Evolutionary conservation across 306 rosid species (phyloP), one percentile per base, ranked within the genome.

Genomic region (Carpinus fangiana): DNA sequence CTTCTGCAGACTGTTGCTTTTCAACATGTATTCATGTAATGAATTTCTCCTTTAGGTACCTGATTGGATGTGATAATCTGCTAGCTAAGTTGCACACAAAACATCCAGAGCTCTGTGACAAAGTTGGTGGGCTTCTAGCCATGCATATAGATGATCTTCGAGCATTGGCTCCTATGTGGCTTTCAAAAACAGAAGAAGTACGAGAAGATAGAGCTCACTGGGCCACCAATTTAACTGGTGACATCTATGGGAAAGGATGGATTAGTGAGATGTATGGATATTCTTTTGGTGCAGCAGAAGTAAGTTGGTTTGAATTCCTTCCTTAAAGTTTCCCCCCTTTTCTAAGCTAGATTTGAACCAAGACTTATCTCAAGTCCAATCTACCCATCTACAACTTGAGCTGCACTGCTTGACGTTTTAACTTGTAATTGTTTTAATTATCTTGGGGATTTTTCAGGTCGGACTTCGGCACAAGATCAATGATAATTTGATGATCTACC

Each of bases 191-290:
- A 1, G 98, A 93, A 89, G 98, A 95, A 88, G 99, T 95, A 74
- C 84, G 98, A 18, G 97, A 87, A 84, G 99, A 95, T 86, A 87
- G 56, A 81, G 97, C 93, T 59, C 99, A 95, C 79, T 95, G 99
- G 99, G 76, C 76, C 20, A 91, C 98, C 82, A 95, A 95, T 86
- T 66, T 91, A 84, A 95, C 99, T 72, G 99, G 98, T 79, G 99
- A 95, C 75, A 86, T 95, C 73, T 95, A 93, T 79, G 93, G 88
- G 62, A 70, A 82, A 81, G 99, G 99, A 75, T 95, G 99, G 99
- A 95, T 95, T 71, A 95, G 98, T 89, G 99, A 95, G 89, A 95
- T 95, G 99, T 95, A 95, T 69, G 99, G 99, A 75, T 95, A 93
- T 85, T 93, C 99, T 52, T 95, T 95, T 72, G 99, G 98, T 61